Evolutionary conservation across 129 eudicot species (phyloP), one percentile per base, ranked within the genome.

Genomic region (Kitagawia praeruptora): DNA sequence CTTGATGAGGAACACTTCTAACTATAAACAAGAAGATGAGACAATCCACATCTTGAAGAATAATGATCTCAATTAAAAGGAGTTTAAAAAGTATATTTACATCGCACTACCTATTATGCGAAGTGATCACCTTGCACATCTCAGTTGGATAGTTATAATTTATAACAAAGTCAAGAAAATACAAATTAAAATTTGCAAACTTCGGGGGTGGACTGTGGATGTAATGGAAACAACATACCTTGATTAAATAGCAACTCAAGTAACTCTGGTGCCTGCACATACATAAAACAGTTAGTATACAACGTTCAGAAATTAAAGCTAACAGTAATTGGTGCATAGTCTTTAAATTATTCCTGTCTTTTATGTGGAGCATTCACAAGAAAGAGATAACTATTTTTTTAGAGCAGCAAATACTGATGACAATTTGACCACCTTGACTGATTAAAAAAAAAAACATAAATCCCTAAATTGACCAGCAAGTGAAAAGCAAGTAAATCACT

Each of bases 261-360:
- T 79, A 94, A 81, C 34, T 94, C 96, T 46, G 96, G 98, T 42
- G 98, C 98, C 98, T 94, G 93, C 87, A 76, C 11, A 42, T 72
- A 81, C 49, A 85, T 54, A 34, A 10, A 79, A 76, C 48, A 53
- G 77, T 72, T 79, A 76, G 73, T 53, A 21, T 15, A 49, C 0
- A 15, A 4, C 23, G 28, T 13, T 53, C 2, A 13, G 19, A 21
- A 11, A 79, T 19, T 37, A 47, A 39, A 27, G 77, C 77, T 78
- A 21, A 18, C 41, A 56, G 49, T 37, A 46, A 12, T 14, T 39
- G 25, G 54, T 7, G 75, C 21, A 13, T 44, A 37, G 4, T 70
- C 44, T 38, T 13, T 1, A 37, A 16, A 4, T 37, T 38, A 70
- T 54, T 19, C 58, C 5, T 51, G 58, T 51, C 58, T 51, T 51